These are phyloP conservation scores for Oryza brachyantha DNA, from an alignment of 176 grass and related monocot genomes.

Conservation along the genomic window DNA sequence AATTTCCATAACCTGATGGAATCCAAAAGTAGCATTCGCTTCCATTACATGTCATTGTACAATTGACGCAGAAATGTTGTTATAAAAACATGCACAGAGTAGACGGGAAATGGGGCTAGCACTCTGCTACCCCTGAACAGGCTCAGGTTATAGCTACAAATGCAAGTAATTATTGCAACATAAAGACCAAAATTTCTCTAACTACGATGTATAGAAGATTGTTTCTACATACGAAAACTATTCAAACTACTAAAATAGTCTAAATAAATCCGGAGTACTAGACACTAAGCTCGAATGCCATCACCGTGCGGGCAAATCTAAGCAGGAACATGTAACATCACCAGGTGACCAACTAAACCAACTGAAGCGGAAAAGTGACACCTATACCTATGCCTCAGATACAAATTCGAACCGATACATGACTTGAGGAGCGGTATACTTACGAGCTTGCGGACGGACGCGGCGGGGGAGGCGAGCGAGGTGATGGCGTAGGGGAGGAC, in stretches of 20 bases:
- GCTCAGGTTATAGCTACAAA: neutral
- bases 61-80: neutral
- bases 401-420: neutral
- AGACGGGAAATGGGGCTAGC: neutral
- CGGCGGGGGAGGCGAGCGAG: constrained; percentile 66
- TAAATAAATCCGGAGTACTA: too few relatives aligned
- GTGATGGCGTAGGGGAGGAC: constrained; percentile 89
- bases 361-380: neutral
- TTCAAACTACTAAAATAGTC: neutral
- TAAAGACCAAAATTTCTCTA: neutral
- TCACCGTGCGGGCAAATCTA: neutral
- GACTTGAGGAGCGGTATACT: neutral
- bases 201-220: neutral
- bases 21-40: neutral
- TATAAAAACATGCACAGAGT: neutral
- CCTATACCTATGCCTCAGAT: neutral
- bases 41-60: neutral
- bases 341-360: neutral
- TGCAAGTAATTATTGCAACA: neutral
- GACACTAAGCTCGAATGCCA: neutral
- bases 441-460: constrained; percentile 78
- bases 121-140: neutral
- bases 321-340: constrained; percentile 5
- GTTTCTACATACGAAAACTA: neutral
- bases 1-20: constrained; percentile 83